Conservation (phyloP, 140 eudicot genomes). For the Cichorium intybus region DNA sequence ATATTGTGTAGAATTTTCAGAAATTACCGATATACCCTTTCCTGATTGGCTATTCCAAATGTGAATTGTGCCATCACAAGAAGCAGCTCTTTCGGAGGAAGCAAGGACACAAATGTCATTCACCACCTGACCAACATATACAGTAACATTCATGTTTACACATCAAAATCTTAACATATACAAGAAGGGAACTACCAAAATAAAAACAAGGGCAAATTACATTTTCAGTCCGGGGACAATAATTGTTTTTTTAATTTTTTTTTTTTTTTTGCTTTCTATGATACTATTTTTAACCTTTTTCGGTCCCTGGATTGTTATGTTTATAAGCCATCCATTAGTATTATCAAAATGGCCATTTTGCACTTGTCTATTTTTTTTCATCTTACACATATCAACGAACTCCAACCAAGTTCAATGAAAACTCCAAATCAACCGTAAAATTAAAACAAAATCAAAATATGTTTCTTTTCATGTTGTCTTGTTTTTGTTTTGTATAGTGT, state of each 20-base stretch:
- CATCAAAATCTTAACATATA: too few relatives aligned
- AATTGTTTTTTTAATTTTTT: too few relatives aligned
- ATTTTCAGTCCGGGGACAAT: neutral
- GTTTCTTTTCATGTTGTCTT: neutral
- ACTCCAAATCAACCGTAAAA: neutral
- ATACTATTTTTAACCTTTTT: too few relatives aligned
- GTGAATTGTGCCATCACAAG: conserved; percentile 97
- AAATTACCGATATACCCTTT: conserved; percentile 61
- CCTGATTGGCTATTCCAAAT: conserved; percentile 89
- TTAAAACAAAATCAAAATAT: too few relatives aligned
- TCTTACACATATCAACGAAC: neutral
- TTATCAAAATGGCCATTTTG: too few relatives aligned
- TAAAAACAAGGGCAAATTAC: neutral
- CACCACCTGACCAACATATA: conserved; percentile 70
- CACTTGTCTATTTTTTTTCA: too few relatives aligned
- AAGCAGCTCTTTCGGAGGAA: conserved; percentile 73
- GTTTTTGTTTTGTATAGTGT: neutral
- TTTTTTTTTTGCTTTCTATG: neutral
- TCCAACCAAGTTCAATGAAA: neutral
- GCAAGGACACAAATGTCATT: conserved; percentile 73
- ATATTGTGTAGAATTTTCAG: conserved; percentile 52
- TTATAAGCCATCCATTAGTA: neutral
- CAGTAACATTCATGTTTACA: conserved; percentile 5
- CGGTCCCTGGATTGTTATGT: neutral
- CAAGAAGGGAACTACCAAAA: too few relatives aligned